Evolutionary conservation across 805 yeast species (phyloP).

Genomic region (Wickerhamiella lipophila): DNA sequence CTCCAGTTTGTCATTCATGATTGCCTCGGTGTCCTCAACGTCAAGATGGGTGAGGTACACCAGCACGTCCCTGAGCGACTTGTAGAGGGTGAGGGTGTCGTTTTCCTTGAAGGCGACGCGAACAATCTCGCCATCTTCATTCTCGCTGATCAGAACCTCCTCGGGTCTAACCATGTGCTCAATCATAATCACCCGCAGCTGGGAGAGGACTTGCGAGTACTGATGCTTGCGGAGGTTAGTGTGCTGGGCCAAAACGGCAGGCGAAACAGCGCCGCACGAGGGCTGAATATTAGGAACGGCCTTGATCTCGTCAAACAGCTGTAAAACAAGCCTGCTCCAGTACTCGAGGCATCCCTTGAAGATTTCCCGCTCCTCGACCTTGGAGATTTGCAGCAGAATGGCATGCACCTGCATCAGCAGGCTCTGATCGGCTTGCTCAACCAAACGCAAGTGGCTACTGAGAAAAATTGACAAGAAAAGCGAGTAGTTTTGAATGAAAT

Average conservation of each 20-base stretch:
- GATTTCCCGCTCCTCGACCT: slow-evolving; percentile 88
- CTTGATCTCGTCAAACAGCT: slow-evolving; percentile 76
- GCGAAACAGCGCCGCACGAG: slow-evolving; percentile 72
- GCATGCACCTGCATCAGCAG: slow-evolving; percentile 60
- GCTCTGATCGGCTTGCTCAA: slow-evolving; percentile 38
- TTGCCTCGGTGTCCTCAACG: slow-evolving; percentile 83
- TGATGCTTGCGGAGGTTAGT: slow-evolving; percentile 70
- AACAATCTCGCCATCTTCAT: slow-evolving; percentile 98
- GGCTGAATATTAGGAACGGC: slow-evolving; percentile 44
- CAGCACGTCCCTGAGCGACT: slow-evolving; percentile 87
- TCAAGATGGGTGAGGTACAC: slow-evolving; percentile 93
- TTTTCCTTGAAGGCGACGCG: slow-evolving; percentile 94
- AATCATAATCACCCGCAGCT: slow-evolving; percentile 80
- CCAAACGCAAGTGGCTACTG: slow-evolving; percentile 54
- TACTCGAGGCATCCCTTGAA: slow-evolving; percentile 92
- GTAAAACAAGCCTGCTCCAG: slow-evolving; percentile 79
- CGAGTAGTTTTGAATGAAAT: slow-evolving; percentile 87
- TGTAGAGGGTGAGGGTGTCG: slow-evolving; percentile 91
- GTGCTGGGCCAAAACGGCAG: slow-evolving; percentile 58
- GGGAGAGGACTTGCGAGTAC: slow-evolving; percentile 65
- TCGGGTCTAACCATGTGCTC: slow-evolving; percentile 98
- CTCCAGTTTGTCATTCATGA: slow-evolving; percentile 84
- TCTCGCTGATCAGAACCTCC: slow-evolving; percentile 91
- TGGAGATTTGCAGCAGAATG: slow-evolving; percentile 71
- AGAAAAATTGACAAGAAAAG: slow-evolving; percentile 81